A percentile compares a stretch with the other conserved stretches of the same genome.
These are phyloP conservation scores for Fusarium sublunatum DNA, from an alignment of 2,329 filamentous ascomycete genomes.

Conservation along the genomic window DNA sequence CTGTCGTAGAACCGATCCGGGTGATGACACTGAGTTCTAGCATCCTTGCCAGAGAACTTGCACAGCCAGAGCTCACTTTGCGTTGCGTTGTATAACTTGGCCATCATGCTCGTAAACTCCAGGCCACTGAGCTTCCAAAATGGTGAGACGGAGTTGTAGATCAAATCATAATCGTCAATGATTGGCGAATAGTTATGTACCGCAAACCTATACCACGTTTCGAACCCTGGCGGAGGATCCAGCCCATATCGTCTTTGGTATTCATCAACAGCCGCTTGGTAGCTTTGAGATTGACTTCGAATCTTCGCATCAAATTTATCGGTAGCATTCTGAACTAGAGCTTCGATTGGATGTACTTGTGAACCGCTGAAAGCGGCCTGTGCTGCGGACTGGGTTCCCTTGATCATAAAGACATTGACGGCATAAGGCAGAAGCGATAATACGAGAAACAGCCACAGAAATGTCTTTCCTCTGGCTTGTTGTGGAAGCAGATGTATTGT, in stretches of 20 bases:
- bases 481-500: constrained; percentile 48
- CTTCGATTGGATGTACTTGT: constrained; percentile 52
- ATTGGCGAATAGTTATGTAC: constrained; percentile 53
- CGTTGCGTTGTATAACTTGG: constrained; percentile 33
- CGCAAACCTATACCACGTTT: constrained; percentile 59
- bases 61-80: constrained; percentile 55
- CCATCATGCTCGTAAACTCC: constrained; percentile 48
- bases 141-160: constrained; percentile 54
- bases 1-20: constrained; percentile 50
- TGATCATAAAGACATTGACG: constrained; percentile 44
- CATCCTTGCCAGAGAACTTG: constrained; percentile 40
- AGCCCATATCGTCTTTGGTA: constrained; percentile 58
- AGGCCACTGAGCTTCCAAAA: constrained; percentile 55
- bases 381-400: constrained; percentile 17
- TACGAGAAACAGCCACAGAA: constrained; percentile 49
- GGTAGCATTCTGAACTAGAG: constrained; percentile 46
- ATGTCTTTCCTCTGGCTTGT: constrained; percentile 39
- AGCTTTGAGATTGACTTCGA: constrained; percentile 53
- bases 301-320: constrained; percentile 48
- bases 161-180: constrained; percentile 63
- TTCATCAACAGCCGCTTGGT: constrained; percentile 52
- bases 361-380: constrained; percentile 4
- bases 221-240: constrained; percentile 60
- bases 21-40: constrained; percentile 51
- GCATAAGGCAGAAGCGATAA: constrained; percentile 49